A percentile compares a stretch with the other conserved stretches of the same genome.
Evolutionary conservation across 345 rosid genomes (phyloP).

Genomic region (Carallia brachiata): DNA sequence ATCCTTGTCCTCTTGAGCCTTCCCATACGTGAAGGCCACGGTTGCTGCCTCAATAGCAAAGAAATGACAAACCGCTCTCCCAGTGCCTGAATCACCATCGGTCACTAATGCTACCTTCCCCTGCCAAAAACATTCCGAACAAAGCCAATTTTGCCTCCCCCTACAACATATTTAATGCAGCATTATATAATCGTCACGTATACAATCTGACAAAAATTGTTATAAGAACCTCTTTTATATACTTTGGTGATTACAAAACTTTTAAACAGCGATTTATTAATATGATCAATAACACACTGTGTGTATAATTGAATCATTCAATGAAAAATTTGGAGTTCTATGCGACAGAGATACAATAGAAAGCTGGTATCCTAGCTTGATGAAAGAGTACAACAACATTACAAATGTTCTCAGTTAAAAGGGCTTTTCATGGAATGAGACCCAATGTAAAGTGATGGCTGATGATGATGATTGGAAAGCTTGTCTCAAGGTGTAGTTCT

Average conservation of each 20-base stretch:
- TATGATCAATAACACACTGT: no score
- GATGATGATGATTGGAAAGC: conserved; percentile 18
- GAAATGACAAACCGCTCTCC: conserved; percentile 55
- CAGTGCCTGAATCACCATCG: conserved; percentile 83
- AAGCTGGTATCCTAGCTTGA: conserved; percentile 22
- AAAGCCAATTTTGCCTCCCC: no score
- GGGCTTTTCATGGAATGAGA: conserved; percentile 27
- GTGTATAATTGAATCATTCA: conserved; percentile 19
- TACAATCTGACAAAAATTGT: no score
- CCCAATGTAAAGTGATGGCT: conserved; percentile 10
- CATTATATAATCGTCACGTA: no score
- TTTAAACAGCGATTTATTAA: no score
- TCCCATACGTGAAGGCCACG: conserved; percentile 72
- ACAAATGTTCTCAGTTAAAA: conserved; percentile 19
- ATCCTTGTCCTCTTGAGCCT: conserved; percentile 66
- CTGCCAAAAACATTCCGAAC: conserved; percentile 20
- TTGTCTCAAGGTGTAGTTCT: conserved; percentile 24
- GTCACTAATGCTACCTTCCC: conserved; percentile 77
- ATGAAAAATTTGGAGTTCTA: conserved; percentile 21
- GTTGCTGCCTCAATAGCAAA: conserved; percentile 62
- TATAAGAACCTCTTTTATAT: no score
- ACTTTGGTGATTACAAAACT: no score
- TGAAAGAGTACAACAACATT: conserved; percentile 27
- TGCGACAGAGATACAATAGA: conserved; percentile 17
- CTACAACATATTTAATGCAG: no score